Base-by-base conservation (phyloP, 192 early-diverging fungal genomes). In the Umbelopsis sp. region DNA sequence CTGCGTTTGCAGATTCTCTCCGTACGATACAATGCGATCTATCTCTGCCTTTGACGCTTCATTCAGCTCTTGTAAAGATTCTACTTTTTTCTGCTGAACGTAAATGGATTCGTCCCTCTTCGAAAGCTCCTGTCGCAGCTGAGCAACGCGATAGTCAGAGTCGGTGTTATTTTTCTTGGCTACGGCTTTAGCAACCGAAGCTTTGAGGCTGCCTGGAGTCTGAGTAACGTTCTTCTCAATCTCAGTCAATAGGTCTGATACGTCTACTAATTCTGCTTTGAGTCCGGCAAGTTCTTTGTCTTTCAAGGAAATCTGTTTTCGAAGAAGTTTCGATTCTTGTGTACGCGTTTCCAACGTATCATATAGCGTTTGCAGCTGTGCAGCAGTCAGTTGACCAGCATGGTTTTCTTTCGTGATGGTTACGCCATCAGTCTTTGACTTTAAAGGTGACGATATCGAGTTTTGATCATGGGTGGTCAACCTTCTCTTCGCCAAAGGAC, bases 151-250 rank as follows among this genome's bases (percentile, higher is more conserved):
- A 8, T 61, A 16, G 18, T 61, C 55, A n/a, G 55, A 27, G 16
- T 35, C 55, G 25, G 12, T 61, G 55, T 18, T 61, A n/a, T 30
- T 61, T 30, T 61, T 61, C 25, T 61, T 61, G 13, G 55, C 55
- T 4, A 30, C 55, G 13, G 25, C 55, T 37, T 61, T 61, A 8
- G 55, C 55, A 61, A 61, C 27, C 18, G 55, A 61, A 0, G 55
- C 11, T 35, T 61, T 61, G 25, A 61, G 27, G 27, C 55, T 61
- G 15, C 55, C 33, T 18, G 55, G 55, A 12, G 27, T 61, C 1
- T 61, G 55, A n/a, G 55, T 30, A 15, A 61, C 55, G 25, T 61
- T 61, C 5, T 30, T 25, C 25, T 61, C 55, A 35, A 61, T 61
- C 35, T 61, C 55, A 7, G 55, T 16, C 10, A 61, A n/a, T 30